phyloP scores from a whole-genome alignment of 768 basidiomycete genomes.

The Lactifluus rugatus region DNA sequence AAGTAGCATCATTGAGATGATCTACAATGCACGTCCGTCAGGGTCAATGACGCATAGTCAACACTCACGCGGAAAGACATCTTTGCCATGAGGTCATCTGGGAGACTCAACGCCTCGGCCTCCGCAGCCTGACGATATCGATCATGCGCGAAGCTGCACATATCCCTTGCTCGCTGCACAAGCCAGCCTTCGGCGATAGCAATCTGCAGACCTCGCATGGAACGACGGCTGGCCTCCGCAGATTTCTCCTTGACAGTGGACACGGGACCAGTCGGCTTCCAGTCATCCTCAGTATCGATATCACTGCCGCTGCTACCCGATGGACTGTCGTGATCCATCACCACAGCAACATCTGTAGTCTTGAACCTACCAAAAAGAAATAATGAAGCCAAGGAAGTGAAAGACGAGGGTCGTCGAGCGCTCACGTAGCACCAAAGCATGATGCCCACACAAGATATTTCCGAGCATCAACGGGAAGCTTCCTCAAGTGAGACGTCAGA shows the following conservation, averaged over 20 bases:
- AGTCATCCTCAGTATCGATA: constrained; percentile 33
- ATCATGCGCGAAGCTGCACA: constrained; percentile 70
- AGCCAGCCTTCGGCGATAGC: constrained; percentile 69
- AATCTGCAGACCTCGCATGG: constrained; percentile 58
- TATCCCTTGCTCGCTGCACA: constrained; percentile 59
- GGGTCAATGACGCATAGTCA: background rate
- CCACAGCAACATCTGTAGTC: constrained; percentile 58
- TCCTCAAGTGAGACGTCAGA: constrained; percentile 46
- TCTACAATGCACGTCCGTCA: constrained; percentile 31
- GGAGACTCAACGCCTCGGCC: constrained; percentile 43
- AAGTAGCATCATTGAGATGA: constrained; percentile 61
- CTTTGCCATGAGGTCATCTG: constrained; percentile 42
- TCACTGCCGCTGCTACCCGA: constrained; percentile 47
- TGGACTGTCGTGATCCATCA: constrained; percentile 67
- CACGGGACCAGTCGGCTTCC: constrained; percentile 44
- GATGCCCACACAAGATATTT: constrained; percentile 66
- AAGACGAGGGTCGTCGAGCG: constrained; percentile 7
- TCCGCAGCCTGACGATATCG: constrained; percentile 66
- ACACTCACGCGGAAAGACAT: constrained; percentile 57
- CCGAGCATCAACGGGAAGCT: constrained; percentile 52
- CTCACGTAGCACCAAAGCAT: constrained; percentile 62
- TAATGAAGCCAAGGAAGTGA: background rate
- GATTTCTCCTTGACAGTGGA: constrained; percentile 36
- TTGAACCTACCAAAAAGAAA: constrained; percentile 42
- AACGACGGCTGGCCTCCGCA: constrained; percentile 35